These are phyloP conservation scores for Ceratocystis harringtonii DNA, from an alignment of 2,329 filamentous ascomycete species.

Conservation along the genomic window DNA sequence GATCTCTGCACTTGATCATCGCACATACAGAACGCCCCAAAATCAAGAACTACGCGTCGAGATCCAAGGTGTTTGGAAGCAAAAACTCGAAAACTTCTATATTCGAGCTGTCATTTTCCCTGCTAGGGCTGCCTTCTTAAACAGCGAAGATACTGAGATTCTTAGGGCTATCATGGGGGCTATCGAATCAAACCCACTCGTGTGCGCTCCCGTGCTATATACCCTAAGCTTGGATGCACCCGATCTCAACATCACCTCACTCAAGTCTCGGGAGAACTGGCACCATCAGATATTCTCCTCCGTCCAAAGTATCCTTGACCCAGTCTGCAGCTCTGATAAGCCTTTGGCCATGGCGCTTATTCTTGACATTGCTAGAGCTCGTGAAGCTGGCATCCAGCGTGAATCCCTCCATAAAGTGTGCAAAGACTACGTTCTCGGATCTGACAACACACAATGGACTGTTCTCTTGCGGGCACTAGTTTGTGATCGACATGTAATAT, in stretches of 20 bases:
- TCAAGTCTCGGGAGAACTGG: slow-evolving; percentile 28
- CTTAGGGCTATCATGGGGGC: slow-evolving; percentile 30
- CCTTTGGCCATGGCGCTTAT: slow-evolving; percentile 22
- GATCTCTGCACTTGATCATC: slow-evolving; percentile 21
- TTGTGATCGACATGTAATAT: slow-evolving; percentile 35
- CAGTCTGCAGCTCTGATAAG: slow-evolving; percentile 18
- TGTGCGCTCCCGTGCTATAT: slow-evolving; percentile 33
- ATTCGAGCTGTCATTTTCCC: slow-evolving; percentile 38
- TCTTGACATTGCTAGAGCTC: slow-evolving; percentile 24
- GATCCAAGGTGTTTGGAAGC: slow-evolving; percentile 27
- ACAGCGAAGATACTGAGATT: slow-evolving; percentile 28
- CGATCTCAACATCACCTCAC: slow-evolving; percentile 13
- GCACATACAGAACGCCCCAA: slow-evolving; percentile 1
- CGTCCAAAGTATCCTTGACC: slow-evolving; percentile 22
- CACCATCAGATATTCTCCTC: slow-evolving; percentile 26
- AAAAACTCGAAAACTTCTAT: slow-evolving; percentile 35
- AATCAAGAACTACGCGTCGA: slow-evolving; percentile 5
- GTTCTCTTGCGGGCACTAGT: slow-evolving; percentile 29
- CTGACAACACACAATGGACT: slow-evolving; percentile 28
- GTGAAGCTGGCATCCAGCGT: slow-evolving; percentile 25
- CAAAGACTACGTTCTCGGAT: slow-evolving; percentile 28
- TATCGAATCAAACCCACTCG: slow-evolving; percentile 24
- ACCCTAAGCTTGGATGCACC: slow-evolving; percentile 25
- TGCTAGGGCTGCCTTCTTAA: slow-evolving; percentile 33
- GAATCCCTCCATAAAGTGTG: slow-evolving; percentile 31